These are phyloP conservation scores for Gossypium turneri DNA, from an alignment of 345 rosid genomes.

Conservation along the genomic window DNA sequence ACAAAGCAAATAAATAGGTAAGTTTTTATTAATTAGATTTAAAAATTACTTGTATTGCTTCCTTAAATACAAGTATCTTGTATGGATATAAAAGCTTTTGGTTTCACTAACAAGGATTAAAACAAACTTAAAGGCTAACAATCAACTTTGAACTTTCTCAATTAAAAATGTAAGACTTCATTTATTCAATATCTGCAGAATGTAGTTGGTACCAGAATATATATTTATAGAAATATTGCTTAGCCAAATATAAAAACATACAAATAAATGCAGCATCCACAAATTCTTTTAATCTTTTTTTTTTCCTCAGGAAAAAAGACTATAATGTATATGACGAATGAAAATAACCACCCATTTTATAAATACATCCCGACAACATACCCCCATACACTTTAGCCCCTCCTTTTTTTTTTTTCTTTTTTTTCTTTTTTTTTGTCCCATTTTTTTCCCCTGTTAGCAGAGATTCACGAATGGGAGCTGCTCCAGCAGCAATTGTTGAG, in stretches of 20 bases:
- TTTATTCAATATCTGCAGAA: no score
- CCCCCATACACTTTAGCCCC: slow-evolving; percentile 3
- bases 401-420: neutral
- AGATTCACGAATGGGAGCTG: slow-evolving; percentile 10
- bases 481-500: slow-evolving; percentile 21
- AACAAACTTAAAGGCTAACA: no score
- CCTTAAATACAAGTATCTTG: no score
- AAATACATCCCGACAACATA: slow-evolving; percentile 17
- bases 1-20: no score
- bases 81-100: no score
- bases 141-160: no score
- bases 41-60: no score
- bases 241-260: neutral
- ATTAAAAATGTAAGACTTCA: no score
- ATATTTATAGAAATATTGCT: no score
- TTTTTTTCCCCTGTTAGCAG: slow-evolving; percentile 22
- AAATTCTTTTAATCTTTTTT: neutral
- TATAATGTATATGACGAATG: neutral
- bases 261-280: neutral
- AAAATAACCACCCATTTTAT: neutral
- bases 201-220: no score
- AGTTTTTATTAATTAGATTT: no score
- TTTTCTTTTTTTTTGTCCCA: slow-evolving; percentile 1
- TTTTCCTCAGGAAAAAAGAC: neutral
- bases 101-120: no score